These are phyloP conservation scores for Paramecium bursaria DNA, from an alignment of 73 alveolate genomes.

Conservation along the genomic window DNA sequence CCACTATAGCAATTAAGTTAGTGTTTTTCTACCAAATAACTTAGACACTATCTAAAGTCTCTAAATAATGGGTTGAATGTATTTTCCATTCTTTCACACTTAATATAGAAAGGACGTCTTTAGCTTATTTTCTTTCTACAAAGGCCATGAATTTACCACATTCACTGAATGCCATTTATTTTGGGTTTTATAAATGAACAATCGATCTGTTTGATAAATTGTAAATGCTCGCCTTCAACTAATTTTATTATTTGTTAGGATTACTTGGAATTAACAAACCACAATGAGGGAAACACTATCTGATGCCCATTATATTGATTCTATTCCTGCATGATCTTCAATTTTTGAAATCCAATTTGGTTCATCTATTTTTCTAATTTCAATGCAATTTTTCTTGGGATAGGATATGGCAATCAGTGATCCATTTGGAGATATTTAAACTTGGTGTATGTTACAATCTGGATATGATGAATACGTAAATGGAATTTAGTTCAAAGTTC, in stretches of 20 bases:
- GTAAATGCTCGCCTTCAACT: conserved; percentile 26
- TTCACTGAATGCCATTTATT: conserved; percentile 39
- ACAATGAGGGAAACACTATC: conserved; percentile 12
- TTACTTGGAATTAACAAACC: conserved; percentile 38
- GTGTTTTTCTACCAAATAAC: conserved; percentile 91
- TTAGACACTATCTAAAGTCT: conserved; percentile 86
- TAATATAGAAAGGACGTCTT: conserved; percentile 90
- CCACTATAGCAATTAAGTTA: conserved; percentile 84
- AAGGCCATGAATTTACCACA: conserved; percentile 88
- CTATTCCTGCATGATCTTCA: conserved; percentile 44
- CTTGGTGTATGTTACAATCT: conserved; percentile 8
- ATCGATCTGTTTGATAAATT: conserved; percentile 25
- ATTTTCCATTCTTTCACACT: conserved; percentile 91
- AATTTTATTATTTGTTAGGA: not conserved
- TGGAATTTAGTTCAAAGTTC: not conserved
- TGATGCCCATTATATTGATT: conserved; percentile 43
- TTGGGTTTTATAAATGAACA: conserved; percentile 46
- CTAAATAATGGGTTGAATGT: conserved; percentile 86
- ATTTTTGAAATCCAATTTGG: conserved; percentile 42
- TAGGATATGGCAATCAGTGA: conserved; percentile 27
- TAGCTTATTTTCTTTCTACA: conserved; percentile 89
- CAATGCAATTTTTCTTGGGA: conserved; percentile 17
- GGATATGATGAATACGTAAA: conserved; percentile 26
- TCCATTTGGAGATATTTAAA: conserved; percentile 48
- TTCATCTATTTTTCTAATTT: conserved; percentile 47